Percentiles rank a stretch among this genome's conserved stretches.
phyloP scores from a whole-genome alignment of 2,329 filamentous ascomycete genomes.

The Arthrobotrys musiformis region DNA sequence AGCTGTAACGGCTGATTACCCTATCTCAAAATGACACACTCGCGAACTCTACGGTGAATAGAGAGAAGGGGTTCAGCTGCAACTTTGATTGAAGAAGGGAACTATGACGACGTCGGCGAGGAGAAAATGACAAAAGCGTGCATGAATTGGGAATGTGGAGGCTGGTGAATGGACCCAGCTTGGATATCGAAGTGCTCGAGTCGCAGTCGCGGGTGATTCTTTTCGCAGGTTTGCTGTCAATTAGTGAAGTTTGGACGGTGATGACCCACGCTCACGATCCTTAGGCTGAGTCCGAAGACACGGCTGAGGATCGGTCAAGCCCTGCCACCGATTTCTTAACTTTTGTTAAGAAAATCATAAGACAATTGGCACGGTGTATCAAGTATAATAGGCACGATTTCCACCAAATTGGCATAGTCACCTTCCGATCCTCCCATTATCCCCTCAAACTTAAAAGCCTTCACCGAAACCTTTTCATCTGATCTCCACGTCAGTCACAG shows the following conservation, averaged over 20 bases:
- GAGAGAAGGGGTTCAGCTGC: neutral
- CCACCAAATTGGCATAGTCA: conserved; percentile 12
- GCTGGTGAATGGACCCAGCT: neutral
- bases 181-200: neutral
- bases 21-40: conserved; percentile 6
- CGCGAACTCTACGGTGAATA: neutral
- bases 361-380: neutral
- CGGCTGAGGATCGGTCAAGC: too few species aligned
- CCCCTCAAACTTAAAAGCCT: neutral
- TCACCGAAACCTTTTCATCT: neutral
- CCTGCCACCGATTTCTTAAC: conserved; percentile 9
- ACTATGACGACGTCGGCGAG: neutral
- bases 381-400: neutral
- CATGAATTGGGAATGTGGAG: neutral
- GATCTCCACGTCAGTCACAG: neutral
- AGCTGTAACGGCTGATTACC: conserved; percentile 9
- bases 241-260: too few species aligned
- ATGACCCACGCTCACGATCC: neutral
- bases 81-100: neutral
- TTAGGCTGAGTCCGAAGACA: neutral
- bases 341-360: neutral
- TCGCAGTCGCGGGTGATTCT: neutral
- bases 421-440: neutral
- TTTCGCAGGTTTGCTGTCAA: neutral
- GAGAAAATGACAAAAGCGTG: neutral